phyloP scores from a whole-genome alignment of 805 yeast genomes.

The Kregervanrija fluxuum region DNA sequence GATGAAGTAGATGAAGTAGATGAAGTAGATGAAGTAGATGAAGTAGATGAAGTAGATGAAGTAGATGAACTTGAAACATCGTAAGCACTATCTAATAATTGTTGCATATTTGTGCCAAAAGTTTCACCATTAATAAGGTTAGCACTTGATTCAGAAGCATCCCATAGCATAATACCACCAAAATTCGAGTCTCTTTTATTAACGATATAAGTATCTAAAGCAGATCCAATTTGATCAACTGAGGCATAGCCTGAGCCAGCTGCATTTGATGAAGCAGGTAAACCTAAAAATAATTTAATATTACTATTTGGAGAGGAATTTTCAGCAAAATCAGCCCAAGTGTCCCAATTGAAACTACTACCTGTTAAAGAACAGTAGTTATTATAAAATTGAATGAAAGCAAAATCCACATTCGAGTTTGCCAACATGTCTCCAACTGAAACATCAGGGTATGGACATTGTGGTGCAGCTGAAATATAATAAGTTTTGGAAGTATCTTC shows the following conservation, averaged over 20 bases:
- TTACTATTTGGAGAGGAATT: slow-evolving; percentile 56
- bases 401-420: slow-evolving; percentile 64
- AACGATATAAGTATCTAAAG: slow-evolving; percentile 26
- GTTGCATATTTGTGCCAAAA: slow-evolving; percentile 8
- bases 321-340: slow-evolving; percentile 64
- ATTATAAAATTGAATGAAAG: slow-evolving; percentile 86
- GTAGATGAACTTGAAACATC: slow-evolving; percentile 5
- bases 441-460: slow-evolving; percentile 83
- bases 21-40: slow-evolving; percentile 1
- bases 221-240: slow-evolving; percentile 31
- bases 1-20: slow-evolving; percentile 8
- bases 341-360: slow-evolving; percentile 49
- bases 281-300: slow-evolving; percentile 65
- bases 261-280: slow-evolving; percentile 50
- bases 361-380: slow-evolving; percentile 58
- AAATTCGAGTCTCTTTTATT: slow-evolving; percentile 34
- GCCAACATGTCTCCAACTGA: slow-evolving; percentile 34
- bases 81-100: slow-evolving; percentile 8
- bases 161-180: slow-evolving; percentile 83
- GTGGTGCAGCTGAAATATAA: slow-evolving; percentile 87
- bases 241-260: slow-evolving; percentile 53
- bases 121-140: slow-evolving; percentile 9
- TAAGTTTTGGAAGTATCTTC: slow-evolving; percentile 43
- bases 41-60: slow-evolving; percentile 9
- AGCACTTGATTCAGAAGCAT: slow-evolving; percentile 36